These are phyloP conservation scores for Pseudisothecium myosuroides DNA, from an alignment of 225 moss, liverwort and hornwort genomes.

Conservation along the genomic window DNA sequence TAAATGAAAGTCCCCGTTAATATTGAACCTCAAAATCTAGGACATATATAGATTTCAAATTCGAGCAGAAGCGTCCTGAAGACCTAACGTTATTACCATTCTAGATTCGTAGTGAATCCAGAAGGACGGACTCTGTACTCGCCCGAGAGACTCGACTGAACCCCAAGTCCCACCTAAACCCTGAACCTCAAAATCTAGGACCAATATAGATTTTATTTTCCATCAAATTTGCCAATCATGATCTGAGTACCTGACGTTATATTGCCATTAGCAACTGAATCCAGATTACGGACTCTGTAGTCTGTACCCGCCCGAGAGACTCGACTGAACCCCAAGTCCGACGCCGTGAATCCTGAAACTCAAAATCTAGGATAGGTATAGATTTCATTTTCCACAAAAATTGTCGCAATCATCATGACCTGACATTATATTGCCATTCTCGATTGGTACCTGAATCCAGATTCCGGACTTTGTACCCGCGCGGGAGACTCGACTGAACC, in stretches of 20 bases:
- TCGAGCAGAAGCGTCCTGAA: background rate
- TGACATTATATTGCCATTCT: background rate
- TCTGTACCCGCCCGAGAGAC: background rate
- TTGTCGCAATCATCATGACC: background rate
- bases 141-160: background rate
- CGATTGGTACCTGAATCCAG: background rate
- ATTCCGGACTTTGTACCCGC: background rate
- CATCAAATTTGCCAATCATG: background rate
- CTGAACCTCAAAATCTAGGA: background rate
- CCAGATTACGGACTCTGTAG: background rate
- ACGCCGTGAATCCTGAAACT: background rate
- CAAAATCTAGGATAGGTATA: rapidly evolving
- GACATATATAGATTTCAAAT: too few relatives aligned
- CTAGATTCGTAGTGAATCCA: background rate
- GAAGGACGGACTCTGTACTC: background rate
- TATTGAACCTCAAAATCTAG: background rate
- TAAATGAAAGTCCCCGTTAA: background rate
- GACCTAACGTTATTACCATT: background rate
- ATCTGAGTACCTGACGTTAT: background rate
- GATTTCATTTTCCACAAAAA: background rate
- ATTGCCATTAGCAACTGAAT: background rate
- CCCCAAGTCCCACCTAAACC: background rate
- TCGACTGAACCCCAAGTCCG: background rate
- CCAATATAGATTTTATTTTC: background rate
- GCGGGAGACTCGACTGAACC: background rate